A percentile compares a stretch with the other conserved stretches of the same genome.
Evolutionary conservation across 495 filamentous ascomycete genomes (phyloP).

Genomic region (Penicillium canariense): DNA sequence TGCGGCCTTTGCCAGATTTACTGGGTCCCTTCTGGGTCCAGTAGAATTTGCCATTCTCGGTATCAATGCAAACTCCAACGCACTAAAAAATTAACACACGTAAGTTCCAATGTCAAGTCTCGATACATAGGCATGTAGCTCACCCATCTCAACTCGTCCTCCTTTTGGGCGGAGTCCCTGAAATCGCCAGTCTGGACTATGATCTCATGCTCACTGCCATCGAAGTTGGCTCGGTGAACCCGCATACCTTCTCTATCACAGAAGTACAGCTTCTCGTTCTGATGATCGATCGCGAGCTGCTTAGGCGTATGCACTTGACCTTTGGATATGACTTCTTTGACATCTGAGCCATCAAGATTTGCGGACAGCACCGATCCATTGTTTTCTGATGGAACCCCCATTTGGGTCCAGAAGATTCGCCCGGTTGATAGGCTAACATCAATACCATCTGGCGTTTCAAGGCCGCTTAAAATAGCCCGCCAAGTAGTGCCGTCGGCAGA

Average conservation of each 20-base stretch:
- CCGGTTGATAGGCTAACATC: slow-evolving; percentile 32
- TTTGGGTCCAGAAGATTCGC: slow-evolving; percentile 54
- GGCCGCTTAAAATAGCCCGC: slow-evolving; percentile 25
- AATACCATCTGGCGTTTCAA: slow-evolving; percentile 49
- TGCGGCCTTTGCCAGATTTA: slow-evolving; percentile 44
- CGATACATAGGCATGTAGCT: too few relatives aligned
- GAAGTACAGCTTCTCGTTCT: slow-evolving; percentile 43
- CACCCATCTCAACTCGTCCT: too few relatives aligned
- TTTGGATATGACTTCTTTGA: slow-evolving; percentile 33
- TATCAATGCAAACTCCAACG: slow-evolving; percentile 49
- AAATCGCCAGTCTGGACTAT: slow-evolving; percentile 30
- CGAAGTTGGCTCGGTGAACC: slow-evolving; percentile 44
- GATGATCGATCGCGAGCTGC: slow-evolving; percentile 41
- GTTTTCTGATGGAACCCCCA: slow-evolving; percentile 38
- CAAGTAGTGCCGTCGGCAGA: slow-evolving; percentile 26
- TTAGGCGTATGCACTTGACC: slow-evolving; percentile 53
- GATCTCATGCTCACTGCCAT: slow-evolving; percentile 45
- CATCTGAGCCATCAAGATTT: slow-evolving; percentile 44
- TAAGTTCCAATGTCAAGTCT: too few relatives aligned
- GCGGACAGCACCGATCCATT: slow-evolving; percentile 47
- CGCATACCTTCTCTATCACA: slow-evolving; percentile 55
- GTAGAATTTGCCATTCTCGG: slow-evolving; percentile 41
- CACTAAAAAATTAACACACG: too few relatives aligned
- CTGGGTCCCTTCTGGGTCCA: slow-evolving; percentile 57
- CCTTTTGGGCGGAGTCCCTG: too few relatives aligned